phyloP scores from a whole-genome alignment of 2,329 filamentous ascomycete genomes.

The Atkinsonella hypoxylon region DNA sequence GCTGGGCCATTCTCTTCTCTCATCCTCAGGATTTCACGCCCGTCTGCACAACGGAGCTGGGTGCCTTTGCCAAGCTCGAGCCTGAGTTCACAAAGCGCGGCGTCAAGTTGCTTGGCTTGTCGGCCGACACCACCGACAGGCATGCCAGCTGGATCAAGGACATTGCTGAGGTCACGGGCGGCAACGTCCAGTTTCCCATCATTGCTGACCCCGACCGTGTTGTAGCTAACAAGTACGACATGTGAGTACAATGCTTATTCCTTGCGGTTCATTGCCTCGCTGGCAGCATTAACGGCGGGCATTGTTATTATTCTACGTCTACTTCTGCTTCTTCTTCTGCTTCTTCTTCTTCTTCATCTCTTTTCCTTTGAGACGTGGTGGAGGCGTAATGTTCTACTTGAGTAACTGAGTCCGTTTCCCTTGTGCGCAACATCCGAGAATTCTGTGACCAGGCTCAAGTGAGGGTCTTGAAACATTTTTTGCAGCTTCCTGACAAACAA shows the following conservation, averaged over 20 bases:
- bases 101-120: constrained; percentile 85
- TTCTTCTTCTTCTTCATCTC: too few relatives aligned
- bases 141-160: constrained; percentile 89
- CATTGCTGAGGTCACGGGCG: constrained; percentile 66
- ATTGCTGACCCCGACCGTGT: constrained; percentile 70
- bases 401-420: not conserved
- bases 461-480: not conserved
- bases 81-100: constrained; percentile 76
- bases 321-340: too few relatives aligned
- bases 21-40: constrained; percentile 88
- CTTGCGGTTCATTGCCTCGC: not conserved
- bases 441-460: too few relatives aligned
- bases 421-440: too few relatives aligned
- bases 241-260: constrained; percentile 35
- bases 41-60: constrained; percentile 91
- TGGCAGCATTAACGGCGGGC: too few relatives aligned
- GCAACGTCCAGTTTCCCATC: constrained; percentile 63
- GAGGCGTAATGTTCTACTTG: not conserved
- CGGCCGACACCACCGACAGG: constrained; percentile 72
- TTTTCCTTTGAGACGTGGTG: too few relatives aligned
- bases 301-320: too few relatives aligned
- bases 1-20: constrained; percentile 74
- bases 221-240: constrained; percentile 66
- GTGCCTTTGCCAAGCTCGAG: constrained; percentile 81
- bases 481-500: not conserved